Conservation (phyloP, 257 asterid genomes). For the Gentiana dahurica region DNA sequence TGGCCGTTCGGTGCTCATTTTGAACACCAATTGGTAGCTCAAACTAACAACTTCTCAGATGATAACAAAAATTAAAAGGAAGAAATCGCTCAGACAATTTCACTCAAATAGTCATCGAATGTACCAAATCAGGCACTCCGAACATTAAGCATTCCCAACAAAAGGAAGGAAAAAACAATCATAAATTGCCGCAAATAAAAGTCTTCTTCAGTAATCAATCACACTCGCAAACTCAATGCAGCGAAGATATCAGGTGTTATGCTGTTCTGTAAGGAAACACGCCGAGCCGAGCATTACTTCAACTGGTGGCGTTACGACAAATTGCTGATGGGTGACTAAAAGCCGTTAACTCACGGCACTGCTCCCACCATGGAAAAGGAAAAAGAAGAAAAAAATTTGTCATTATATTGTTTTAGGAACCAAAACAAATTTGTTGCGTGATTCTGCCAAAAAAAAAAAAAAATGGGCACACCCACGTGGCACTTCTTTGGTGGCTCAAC, state of each 20-base stretch:
- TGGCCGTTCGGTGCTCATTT: constrained; percentile 32
- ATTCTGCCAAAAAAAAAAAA: no score
- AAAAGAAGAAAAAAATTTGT: no score
- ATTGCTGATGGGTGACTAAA: constrained; percentile 1
- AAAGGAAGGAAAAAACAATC: not conserved
- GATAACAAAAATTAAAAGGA: not conserved
- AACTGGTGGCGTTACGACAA: constrained; percentile 2
- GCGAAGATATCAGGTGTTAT: constrained; percentile 4
- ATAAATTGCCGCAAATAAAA: not conserved
- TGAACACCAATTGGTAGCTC: constrained; percentile 6
- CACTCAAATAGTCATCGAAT: constrained; percentile 7
- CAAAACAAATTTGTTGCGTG: no score
- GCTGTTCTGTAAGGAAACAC: not conserved
- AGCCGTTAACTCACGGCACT: no score
- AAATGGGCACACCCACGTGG: no score
- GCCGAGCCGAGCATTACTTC: constrained; percentile 5
- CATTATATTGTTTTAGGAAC: no score
- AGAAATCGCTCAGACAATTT: not conserved
- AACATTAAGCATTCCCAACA: not conserved
- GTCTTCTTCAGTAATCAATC: no score
- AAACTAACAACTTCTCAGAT: not conserved
- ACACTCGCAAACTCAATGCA: not conserved
- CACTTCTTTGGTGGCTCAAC: no score
- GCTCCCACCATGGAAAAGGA: no score
- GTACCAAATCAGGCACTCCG: not conserved